phyloP scores from a whole-genome alignment of 768 basidiomycete genomes.

The Phlegmacium glaucopus region DNA sequence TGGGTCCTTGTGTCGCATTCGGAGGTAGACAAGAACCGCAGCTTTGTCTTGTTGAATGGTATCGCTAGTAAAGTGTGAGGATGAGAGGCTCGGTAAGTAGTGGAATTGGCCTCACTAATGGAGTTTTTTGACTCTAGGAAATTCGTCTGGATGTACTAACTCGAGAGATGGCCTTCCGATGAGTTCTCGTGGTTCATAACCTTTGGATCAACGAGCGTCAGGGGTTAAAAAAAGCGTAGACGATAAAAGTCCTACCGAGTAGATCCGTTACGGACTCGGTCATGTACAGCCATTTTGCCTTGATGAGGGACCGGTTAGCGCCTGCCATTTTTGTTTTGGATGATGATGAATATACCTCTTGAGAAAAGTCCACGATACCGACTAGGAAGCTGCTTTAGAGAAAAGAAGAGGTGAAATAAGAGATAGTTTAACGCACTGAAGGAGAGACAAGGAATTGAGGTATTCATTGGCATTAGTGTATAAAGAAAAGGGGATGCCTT shows the following conservation, averaged over 20 bases:
- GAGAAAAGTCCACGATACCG: conserved; percentile 78
- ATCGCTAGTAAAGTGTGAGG: conserved; percentile 40
- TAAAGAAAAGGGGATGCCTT: neutral
- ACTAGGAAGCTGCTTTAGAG: conserved; percentile 37
- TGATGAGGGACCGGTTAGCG: conserved; percentile 4
- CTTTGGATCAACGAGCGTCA: conserved; percentile 30
- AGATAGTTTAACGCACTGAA: conserved; percentile 56
- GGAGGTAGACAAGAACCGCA: conserved; percentile 73
- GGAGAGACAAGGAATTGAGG: conserved; percentile 59
- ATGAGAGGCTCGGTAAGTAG: neutral
- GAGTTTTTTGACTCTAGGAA: conserved; percentile 56
- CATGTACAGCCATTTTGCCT: conserved; percentile 68
- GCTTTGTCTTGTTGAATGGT: conserved; percentile 80
- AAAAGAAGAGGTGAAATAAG: conserved; percentile 2
- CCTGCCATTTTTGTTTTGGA: neutral
- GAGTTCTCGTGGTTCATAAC: conserved; percentile 72
- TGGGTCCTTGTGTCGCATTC: conserved; percentile 77
- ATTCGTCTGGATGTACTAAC: conserved; percentile 81
- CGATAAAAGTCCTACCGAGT: conserved; percentile 39
- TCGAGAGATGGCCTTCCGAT: conserved; percentile 66
- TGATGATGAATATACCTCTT: conserved; percentile 47
- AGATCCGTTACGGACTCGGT: conserved; percentile 65
- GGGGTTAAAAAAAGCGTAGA: neutral
- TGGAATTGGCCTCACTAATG: conserved; percentile 53
- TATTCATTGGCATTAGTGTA: conserved; percentile 33